Base-by-base conservation (phyloP, 2,329 filamentous ascomycete genomes). In the Fusarium sp. region DNA sequence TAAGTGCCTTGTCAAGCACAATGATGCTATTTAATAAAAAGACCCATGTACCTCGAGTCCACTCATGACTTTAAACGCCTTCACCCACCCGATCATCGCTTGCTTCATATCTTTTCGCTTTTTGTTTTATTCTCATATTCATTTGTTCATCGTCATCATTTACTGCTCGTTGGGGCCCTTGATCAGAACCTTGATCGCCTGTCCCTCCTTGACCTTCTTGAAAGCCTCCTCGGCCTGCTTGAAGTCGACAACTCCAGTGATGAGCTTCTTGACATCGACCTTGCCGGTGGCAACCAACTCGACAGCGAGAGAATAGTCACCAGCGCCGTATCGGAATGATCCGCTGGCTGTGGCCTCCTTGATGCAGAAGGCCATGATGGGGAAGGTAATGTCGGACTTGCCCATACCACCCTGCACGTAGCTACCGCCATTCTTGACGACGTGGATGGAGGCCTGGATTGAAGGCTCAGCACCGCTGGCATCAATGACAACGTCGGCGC, bases 321-420 rank as follows among this genome's bases (percentile, higher is more conserved):
- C 94, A 54, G 88, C 87, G 5, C 90, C 90, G 79, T 98, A 98
- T 37, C 95, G 88, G 85, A 98, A 98, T 66, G 90, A 94, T 21
- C 95, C 95, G 76, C 91, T 92, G 45, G 92, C 86, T 13, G 90
- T 96, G 50, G 97, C 84, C 83, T 98, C 95, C 82, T 97, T 97
- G 49, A 90, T 85, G 78, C 94, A 96, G 76, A 96, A 84, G 7
- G 92, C 91, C 87, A 95, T 92, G 77, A 98, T 97, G 50, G 95
- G 95, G 83, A 97, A 97, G 11, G 81, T 91, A 78, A 97, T 94
- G 75, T 97, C 92, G 37, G 88, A 80, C 76, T 91, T 91, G 75
- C 95, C 95, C 93, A 97, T 97, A 55, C 94, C 94, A 61, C 90
- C 93, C 81, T 96, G 93, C 11, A 96, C 90, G 73, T 93, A 95